Conservation (phyloP, 2,329 filamentous ascomycete genomes). For the Aschersonia sp. region DNA sequence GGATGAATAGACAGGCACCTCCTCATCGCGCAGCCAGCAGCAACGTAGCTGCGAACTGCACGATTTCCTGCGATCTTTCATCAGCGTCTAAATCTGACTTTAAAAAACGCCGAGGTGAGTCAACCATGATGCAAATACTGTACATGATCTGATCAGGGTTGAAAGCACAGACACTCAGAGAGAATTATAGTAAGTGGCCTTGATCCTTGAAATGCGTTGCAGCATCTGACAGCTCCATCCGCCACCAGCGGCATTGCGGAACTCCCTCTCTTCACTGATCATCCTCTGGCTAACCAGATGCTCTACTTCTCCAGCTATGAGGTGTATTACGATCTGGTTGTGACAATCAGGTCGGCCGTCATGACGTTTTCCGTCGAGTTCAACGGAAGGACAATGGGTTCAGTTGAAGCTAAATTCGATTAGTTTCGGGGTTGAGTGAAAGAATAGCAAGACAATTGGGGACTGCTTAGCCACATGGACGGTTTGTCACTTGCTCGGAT, state of each 20-base stretch:
- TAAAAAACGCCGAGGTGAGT: neutral
- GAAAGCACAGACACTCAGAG: neutral
- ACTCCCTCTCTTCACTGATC: neutral
- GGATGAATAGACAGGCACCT: neutral
- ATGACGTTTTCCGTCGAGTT: slow-evolving; percentile 2
- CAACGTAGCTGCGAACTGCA: neutral
- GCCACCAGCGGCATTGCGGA: no score
- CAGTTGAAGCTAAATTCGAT: neutral
- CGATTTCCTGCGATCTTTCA: neutral
- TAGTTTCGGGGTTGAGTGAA: neutral
- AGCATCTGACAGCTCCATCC: neutral
- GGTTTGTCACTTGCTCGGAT: no score
- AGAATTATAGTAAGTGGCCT: neutral
- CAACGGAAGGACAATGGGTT: slow-evolving; percentile 1
- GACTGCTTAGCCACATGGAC: no score
- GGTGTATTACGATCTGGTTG: neutral
- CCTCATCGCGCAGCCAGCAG: neutral
- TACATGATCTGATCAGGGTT: neutral
- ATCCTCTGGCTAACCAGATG: neutral
- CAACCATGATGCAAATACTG: neutral
- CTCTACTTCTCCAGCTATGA: neutral
- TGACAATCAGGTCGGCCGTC: slow-evolving; percentile 1
- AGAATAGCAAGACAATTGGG: no score
- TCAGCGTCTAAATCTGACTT: neutral
- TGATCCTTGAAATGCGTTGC: neutral